These are phyloP conservation scores for Pseudoneurospora amorphoporcata DNA, from an alignment of 495 filamentous ascomycete species.

Conservation along the genomic window DNA sequence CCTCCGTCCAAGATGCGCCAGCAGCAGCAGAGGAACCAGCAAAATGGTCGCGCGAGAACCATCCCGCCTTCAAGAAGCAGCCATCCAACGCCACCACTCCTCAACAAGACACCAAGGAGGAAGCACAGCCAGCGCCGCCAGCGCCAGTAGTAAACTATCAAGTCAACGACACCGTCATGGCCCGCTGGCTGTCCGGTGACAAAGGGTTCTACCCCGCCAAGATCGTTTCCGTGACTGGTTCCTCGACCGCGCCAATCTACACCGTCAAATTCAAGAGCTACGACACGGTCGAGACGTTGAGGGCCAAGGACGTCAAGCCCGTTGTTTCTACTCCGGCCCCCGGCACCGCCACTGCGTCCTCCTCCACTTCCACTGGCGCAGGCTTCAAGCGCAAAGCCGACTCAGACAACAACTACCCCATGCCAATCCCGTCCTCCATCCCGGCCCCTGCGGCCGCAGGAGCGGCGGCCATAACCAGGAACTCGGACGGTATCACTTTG, in stretches of 20 bases:
- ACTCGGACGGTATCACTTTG: conserved; percentile 52
- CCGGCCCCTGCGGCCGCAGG: conserved; percentile 11
- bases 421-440: conserved; percentile 1
- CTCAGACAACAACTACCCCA: conserved; percentile 19
- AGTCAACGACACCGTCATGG: conserved; percentile 83
- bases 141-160: conserved; percentile 43
- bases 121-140: conserved; percentile 29
- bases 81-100: conserved; percentile 11
- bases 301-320: conserved; percentile 75
- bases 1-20: conserved; percentile 31
- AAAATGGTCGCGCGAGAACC: conserved; percentile 62
- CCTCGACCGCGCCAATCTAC: conserved; percentile 77
- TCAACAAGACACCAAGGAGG: conserved; percentile 35
- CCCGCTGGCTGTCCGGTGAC: conserved; percentile 84
- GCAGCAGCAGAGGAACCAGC: conserved; percentile 35
- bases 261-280: conserved; percentile 91
- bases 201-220: conserved; percentile 84
- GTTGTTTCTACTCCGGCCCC: conserved; percentile 65
- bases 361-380: conserved; percentile 27
- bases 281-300: conserved; percentile 73
- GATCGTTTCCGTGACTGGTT: conserved; percentile 89
- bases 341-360: conserved; percentile 44
- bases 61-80: conserved; percentile 55
- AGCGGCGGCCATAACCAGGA: conserved; percentile 11
- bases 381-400: conserved; percentile 5